Base-by-base conservation (phyloP, 2,329 filamentous ascomycete species). In the Penicillium vulpinum region DNA sequence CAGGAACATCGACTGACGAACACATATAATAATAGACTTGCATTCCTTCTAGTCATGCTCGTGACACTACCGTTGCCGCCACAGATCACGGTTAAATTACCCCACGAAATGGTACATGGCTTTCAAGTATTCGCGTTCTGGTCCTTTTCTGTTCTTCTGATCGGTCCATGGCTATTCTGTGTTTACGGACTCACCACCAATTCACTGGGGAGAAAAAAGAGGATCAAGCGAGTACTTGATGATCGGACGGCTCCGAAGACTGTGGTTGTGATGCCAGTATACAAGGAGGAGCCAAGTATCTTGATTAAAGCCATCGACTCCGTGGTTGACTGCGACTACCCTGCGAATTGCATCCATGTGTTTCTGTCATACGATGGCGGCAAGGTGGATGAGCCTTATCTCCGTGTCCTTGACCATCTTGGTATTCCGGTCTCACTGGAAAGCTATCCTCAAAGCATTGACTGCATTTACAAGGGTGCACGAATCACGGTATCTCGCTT, bases 61-160 rank as follows among this genome's bases (percentile, higher is more conserved):
- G 91, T 96, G 46, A 97, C 92, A 0, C 80, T 97, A 5, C 93
- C 93, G 0, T 80, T 97, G 3, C 93, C 93, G 0, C 76, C 81
- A 21, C 82, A 85, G 57, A 80, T 97, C 44, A 87, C 87, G 8
- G 80, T 84, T 58, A 83, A 89, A 65, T 95, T 93, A 77, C 92
- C 93, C 0, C 54, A 72, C 3, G 52, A 74, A 1, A 84, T 94
- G 80, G 88, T 94, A 39, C 75, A 72, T 2, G 81, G 89, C 45
- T 81, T 97, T 15, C 92, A 97, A 71, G 95, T 91, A 89, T 96
- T 97, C 70, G 92, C 92, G 4, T 97, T 97, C 74, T 97, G 91
- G 88, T 87, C 89, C 28, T 97, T 97, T 65, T 88, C 92, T 0
- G 85, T 86, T 61, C 85, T 97, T 10, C 78, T 99, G 56, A 91